Conservation (phyloP, 2,329 filamentous ascomycete species). For the Colletotrichum camelliae region DNA sequence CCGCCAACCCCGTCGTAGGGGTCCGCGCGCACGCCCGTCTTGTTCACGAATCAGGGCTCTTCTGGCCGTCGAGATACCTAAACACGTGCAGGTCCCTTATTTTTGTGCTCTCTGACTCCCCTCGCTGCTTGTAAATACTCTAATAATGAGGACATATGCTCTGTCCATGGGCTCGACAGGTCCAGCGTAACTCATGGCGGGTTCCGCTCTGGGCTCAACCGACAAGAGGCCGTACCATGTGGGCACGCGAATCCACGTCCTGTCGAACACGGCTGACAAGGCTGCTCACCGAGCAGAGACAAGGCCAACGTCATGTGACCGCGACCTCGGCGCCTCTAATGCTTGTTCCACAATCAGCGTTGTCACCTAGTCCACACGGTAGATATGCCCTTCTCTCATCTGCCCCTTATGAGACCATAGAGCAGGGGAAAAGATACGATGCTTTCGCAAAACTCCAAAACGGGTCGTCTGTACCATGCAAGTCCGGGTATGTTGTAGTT, state of each 20-base stretch:
- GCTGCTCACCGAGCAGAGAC: not conserved
- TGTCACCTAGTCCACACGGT: not conserved
- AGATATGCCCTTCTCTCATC: not conserved
- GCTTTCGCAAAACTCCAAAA: conserved; percentile 23
- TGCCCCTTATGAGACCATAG: not conserved
- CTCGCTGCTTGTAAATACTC: not conserved
- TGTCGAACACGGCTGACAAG: not conserved
- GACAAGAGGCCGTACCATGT: not conserved
- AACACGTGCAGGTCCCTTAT: not conserved
- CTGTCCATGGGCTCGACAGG: not conserved
- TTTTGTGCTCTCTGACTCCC: not conserved
- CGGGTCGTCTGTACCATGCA: conserved; percentile 24
- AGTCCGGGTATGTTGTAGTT: conserved; percentile 25
- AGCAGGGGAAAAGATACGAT: conserved; percentile 11
- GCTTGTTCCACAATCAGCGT: not conserved
- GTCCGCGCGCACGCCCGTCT: not conserved
- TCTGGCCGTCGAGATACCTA: not conserved
- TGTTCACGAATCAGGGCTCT: not conserved
- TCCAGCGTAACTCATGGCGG: not conserved
- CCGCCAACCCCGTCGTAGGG: not conserved
- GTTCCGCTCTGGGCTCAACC: not conserved
- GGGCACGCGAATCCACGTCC: not conserved
- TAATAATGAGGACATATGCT: not conserved
- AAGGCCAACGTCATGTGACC: conserved; percentile 17
- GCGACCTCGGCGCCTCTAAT: not conserved